A percentile compares a stretch with the other conserved stretches of the same genome.
Evolutionary conservation across 106 monocot genomes (phyloP).

Genomic region (Xerophyta viscosa): DNA sequence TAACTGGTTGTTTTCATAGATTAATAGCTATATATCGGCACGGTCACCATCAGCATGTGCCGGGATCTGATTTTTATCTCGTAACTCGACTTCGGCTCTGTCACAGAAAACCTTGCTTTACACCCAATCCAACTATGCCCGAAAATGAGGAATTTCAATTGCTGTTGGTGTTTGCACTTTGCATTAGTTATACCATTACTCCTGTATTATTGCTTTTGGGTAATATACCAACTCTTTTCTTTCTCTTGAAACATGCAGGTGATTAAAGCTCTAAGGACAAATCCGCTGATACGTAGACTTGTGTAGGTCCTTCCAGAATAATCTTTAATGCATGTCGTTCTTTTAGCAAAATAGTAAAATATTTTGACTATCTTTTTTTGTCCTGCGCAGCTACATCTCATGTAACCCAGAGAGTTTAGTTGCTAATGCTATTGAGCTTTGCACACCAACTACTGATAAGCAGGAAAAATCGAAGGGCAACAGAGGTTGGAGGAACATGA

Average conservation of each 20-base stretch:
- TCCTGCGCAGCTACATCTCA: conserved; percentile 71
- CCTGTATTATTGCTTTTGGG: not conserved
- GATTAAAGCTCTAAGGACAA: conserved; percentile 83
- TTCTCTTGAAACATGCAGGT: conserved; percentile 33
- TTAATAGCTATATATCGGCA: no score
- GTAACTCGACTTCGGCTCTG: no score
- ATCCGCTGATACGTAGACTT: conserved; percentile 66
- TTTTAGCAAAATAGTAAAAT: not conserved
- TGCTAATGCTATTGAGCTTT: conserved; percentile 94
- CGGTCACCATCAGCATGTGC: no score
- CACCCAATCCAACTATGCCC: no score
- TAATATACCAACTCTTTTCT: not conserved
- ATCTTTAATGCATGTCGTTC: not conserved
- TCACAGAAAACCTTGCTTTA: no score
- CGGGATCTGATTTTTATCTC: no score
- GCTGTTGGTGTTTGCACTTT: no score
- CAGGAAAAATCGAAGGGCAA: conserved; percentile 50
- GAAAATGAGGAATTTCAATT: no score
- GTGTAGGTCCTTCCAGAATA: conserved; percentile 50
- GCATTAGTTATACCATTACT: no score
- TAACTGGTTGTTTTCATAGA: no score
- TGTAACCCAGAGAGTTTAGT: conserved; percentile 94
- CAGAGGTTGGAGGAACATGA: conserved; percentile 62
- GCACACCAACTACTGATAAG: conserved; percentile 72
- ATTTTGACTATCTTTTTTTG: not conserved